A percentile compares a stretch with the other conserved stretches of the same genome.
Evolutionary conservation across 148 eudicot genomes (phyloP).

Genomic region (Silene conica): DNA sequence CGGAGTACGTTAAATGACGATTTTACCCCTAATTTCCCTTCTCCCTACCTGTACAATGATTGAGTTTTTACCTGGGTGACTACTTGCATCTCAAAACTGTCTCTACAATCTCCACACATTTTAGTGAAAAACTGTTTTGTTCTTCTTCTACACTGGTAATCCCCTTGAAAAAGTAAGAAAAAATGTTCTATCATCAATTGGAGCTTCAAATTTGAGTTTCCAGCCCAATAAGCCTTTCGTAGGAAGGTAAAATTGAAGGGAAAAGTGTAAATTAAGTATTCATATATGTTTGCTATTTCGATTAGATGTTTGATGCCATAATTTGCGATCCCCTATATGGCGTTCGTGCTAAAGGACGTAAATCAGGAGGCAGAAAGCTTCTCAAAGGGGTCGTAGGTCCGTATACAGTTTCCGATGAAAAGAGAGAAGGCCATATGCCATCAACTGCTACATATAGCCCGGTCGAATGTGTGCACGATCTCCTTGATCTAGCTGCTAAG

Average conservation of each 20-base stretch:
- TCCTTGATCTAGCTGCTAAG: too few relatives aligned
- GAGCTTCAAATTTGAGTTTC: constrained; percentile 25
- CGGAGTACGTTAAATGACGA: too few relatives aligned
- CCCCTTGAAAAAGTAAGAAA: constrained; percentile 40
- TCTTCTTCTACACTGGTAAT: constrained; percentile 30
- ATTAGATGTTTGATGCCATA: constrained; percentile 52
- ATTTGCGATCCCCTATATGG: constrained; percentile 99
- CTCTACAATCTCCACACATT: constrained; percentile 38
- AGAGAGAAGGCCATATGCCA: constrained; percentile 88
- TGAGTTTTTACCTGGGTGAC: constrained; percentile 9
- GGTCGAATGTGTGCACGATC: constrained; percentile 31
- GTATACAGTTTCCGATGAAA: constrained; percentile 70
- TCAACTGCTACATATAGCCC: constrained; percentile 93
- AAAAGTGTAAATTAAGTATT: constrained; percentile 7
- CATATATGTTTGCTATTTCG: too few relatives aligned
- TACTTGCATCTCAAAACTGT: constrained; percentile 24
- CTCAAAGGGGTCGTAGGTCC: constrained; percentile 74
- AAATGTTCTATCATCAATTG: constrained; percentile 30
- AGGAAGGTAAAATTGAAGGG: constrained; percentile 14
- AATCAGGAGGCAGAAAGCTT: constrained; percentile 94
- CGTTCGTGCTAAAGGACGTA: constrained; percentile 98
- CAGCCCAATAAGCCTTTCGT: constrained; percentile 20
- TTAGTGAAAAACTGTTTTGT: constrained; percentile 19
- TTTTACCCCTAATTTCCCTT: too few relatives aligned
- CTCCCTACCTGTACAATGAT: too few relatives aligned